These are phyloP conservation scores for Yarrowia sp. DNA, from an alignment of 805 yeast species.

Conservation along the genomic window DNA sequence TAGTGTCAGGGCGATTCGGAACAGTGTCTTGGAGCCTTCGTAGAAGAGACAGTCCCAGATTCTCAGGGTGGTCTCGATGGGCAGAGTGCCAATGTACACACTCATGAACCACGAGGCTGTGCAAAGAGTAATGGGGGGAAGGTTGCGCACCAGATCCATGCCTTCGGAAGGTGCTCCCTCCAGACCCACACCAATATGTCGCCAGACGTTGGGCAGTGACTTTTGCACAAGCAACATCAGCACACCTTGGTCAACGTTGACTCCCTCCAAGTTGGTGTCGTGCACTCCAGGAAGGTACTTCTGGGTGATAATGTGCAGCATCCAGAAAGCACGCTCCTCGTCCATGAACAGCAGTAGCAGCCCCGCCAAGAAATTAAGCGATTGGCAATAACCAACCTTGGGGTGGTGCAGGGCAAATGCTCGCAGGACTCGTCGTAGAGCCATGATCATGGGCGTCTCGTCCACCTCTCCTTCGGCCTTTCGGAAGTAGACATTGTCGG, in stretches of 20 bases:
- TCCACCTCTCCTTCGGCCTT: slow-evolving; percentile 37
- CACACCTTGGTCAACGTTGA: slow-evolving; percentile 92
- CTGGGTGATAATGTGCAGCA: slow-evolving; percentile 87
- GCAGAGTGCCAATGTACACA: slow-evolving; percentile 84
- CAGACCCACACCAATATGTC: slow-evolving; percentile 44
- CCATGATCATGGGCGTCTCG: slow-evolving; percentile 65
- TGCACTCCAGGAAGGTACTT: slow-evolving; percentile 87
- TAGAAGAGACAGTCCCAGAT: slow-evolving; percentile 95
- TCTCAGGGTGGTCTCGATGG: slow-evolving; percentile 81
- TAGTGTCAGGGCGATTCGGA: slow-evolving; percentile 76
- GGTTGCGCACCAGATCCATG: slow-evolving; percentile 52
- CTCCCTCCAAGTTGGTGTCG: slow-evolving; percentile 87
- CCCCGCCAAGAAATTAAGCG: slow-evolving; percentile 90
- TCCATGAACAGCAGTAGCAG: slow-evolving; percentile 76
- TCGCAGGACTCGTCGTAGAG: slow-evolving; percentile 74
- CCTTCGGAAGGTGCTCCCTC: slow-evolving; percentile 39
- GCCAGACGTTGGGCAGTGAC: slow-evolving; percentile 81
- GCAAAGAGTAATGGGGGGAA: slow-evolving; percentile 89
- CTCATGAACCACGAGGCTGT: slow-evolving; percentile 99
- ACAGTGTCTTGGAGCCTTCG: slow-evolving; percentile 84
- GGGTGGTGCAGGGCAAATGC: slow-evolving; percentile 88
- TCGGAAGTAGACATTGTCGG: slow-evolving; percentile 83
- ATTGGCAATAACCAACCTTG: slow-evolving; percentile 92
- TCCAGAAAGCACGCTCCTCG: slow-evolving; percentile 93
- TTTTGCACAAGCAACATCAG: slow-evolving; percentile 82